These are phyloP conservation scores for Coemansia sp. DNA, from an alignment of 192 early-diverging fungal genomes.

Conservation along the genomic window DNA sequence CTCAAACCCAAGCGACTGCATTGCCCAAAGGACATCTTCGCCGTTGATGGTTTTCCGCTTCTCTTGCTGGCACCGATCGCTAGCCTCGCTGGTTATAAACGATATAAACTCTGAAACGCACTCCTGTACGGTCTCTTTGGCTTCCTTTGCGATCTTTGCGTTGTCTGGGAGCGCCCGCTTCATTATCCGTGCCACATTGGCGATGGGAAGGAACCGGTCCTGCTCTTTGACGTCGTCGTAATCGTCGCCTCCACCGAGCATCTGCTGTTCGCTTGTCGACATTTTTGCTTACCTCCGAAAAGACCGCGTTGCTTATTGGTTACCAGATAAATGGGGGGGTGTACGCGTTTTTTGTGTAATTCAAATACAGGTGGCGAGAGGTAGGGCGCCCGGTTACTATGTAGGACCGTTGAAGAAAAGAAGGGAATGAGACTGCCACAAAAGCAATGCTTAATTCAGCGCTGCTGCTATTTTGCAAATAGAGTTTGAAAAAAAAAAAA, in stretches of 20 bases:
- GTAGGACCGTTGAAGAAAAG: not conserved
- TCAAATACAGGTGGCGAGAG: not conserved
- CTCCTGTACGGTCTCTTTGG: slow-evolving; percentile 95
- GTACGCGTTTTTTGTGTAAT: not conserved
- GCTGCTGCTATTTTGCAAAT: too few relatives aligned
- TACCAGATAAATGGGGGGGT: not conserved
- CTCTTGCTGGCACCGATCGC: slow-evolving; percentile 91
- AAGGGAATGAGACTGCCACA: not conserved
- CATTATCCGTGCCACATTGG: slow-evolving; percentile 97
- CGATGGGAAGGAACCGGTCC: slow-evolving; percentile 95
- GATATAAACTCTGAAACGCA: slow-evolving; percentile 99
- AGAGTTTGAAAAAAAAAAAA: not conserved
- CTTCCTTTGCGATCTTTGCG: slow-evolving; percentile 98
- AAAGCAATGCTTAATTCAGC: not conserved
- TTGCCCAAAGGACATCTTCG: slow-evolving; percentile 97
- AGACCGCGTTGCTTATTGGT: not conserved
- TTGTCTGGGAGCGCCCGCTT: slow-evolving; percentile 95
- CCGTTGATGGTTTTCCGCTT: slow-evolving; percentile 98
- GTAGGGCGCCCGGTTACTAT: too few relatives aligned
- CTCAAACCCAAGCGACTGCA: slow-evolving; percentile 97
- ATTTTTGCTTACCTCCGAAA: slow-evolving; percentile 8
- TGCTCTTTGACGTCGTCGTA: slow-evolving; percentile 88
- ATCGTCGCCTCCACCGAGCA: slow-evolving; percentile 28
- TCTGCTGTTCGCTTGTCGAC: slow-evolving; percentile 41
- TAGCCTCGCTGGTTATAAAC: slow-evolving; percentile 98